phyloP scores from a whole-genome alignment of 441 rosid species.

The Rhodomyrtus psidioides region DNA sequence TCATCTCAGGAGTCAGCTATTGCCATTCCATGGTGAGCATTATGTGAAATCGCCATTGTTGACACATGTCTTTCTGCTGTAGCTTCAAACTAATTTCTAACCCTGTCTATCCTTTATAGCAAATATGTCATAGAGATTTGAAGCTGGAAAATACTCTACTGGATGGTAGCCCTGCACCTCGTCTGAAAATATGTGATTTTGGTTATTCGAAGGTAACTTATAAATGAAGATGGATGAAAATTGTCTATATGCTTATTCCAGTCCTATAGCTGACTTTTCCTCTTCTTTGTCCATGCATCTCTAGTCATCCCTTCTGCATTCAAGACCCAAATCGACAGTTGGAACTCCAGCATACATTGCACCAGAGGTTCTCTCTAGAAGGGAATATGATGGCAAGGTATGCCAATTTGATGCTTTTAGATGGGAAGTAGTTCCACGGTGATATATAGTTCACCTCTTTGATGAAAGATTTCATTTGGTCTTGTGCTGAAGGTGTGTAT shows the following conservation, averaged over 20 bases:
- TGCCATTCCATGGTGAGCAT: neutral
- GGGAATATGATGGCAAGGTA: slow-evolving; percentile 2
- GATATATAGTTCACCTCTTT: neutral
- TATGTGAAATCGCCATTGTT: neutral
- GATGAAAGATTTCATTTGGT: neutral
- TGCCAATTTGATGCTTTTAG: neutral
- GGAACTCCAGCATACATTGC: neutral
- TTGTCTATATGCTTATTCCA: neutral
- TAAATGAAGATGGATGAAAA: neutral
- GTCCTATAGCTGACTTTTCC: neutral
- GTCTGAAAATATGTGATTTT: neutral
- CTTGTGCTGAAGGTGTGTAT: neutral
- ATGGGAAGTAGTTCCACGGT: neutral
- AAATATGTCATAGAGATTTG: neutral
- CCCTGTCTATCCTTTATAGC: neutral
- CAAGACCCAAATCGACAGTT: neutral
- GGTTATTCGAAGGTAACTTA: neutral
- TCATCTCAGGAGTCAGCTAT: slow-evolving; percentile 2
- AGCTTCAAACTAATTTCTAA: neutral
- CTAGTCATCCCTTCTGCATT: neutral
- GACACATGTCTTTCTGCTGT: neutral
- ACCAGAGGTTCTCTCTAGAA: neutral
- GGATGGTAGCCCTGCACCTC: neutral
- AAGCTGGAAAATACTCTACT: neutral
- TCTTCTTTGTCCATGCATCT: neutral